Base-by-base conservation (phyloP, 352 stramenopile species). In the Pythium dissotocum region DNA sequence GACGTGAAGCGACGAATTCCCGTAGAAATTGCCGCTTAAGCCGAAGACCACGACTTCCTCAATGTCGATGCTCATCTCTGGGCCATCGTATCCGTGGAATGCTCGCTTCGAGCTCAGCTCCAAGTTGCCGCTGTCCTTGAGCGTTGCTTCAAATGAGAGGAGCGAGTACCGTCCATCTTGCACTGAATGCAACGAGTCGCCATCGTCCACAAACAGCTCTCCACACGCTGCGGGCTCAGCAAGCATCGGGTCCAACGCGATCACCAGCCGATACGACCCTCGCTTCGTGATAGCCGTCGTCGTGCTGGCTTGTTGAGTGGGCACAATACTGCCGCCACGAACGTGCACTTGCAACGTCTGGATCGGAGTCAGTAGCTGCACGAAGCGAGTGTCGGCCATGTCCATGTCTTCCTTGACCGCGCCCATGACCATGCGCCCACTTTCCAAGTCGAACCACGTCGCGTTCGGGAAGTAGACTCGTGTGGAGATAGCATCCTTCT, bases 191-290 rank as follows among this genome's bases (percentile, higher is more conserved):
- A 95, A 46, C 7, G 85, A 91, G 48, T 92, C 82, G 6, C 87
- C 87, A 55, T 91, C 82, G 18, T 95, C 87, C 24, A 95, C 59
- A 44, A 89, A 95, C 2, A 95, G 51, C 42, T 92, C 79, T 8
- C 87, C 87, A n/a, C 58, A 44, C 1, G 87, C 83, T 9, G 60
- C 51, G 0, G 63, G 51, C 1, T 70, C 44, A 12, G 21, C 24
- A 24, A 24, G 33, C 16, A 56, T 58, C 2, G 48, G 65, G 49
- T 81, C 64, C 0, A 95, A 60, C 12, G 85, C 85, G 14, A 82
- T 82, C 4, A 91, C 35, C 30, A 94, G 65, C 0, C 73, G 80
- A 33, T 90, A 90, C 5, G 65, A 65, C 10, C 77, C 85, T 44
- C 77, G 79, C 46, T 83, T 78, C 42, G 83, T 90, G 13, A 86